Evolutionary conservation across 805 yeast genomes (phyloP).

Genomic region (Saccharomycopsis sp.): DNA sequence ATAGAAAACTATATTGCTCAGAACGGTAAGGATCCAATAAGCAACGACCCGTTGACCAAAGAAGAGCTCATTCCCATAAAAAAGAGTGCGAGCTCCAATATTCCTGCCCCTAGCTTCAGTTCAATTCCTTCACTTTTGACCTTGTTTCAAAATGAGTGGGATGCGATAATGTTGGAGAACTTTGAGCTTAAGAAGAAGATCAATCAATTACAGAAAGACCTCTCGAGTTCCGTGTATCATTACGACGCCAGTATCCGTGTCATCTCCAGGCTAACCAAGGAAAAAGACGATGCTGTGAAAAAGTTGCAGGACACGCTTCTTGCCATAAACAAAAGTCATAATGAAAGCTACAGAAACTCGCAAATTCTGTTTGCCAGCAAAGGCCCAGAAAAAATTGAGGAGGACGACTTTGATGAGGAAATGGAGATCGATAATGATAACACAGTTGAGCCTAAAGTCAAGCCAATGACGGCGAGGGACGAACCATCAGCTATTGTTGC

Average conservation of each 20-base stretch:
- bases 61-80: slow-evolving; percentile 51
- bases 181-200: slow-evolving; percentile 71
- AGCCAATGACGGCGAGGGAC: neutral
- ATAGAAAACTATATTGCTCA: slow-evolving; percentile 57
- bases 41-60: slow-evolving; percentile 48
- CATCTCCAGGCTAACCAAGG: slow-evolving; percentile 66
- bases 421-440: neutral
- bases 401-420: neutral
- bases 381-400: neutral
- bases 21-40: slow-evolving; percentile 70
- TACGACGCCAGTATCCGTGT: slow-evolving; percentile 90
- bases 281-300: slow-evolving; percentile 64
- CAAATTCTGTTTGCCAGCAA: neutral
- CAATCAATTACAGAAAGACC: slow-evolving; percentile 56
- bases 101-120: slow-evolving; percentile 40
- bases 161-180: slow-evolving; percentile 73
- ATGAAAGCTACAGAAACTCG: neutral
- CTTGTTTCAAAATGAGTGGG: slow-evolving; percentile 85
- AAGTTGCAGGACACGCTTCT: slow-evolving; percentile 41
- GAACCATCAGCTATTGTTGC: neutral
- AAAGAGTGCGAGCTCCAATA: slow-evolving; percentile 1
- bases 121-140: slow-evolving; percentile 76
- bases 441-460: neutral
- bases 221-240: slow-evolving; percentile 71
- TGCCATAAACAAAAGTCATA: neutral